Base-by-base conservation (phyloP, 1,284 basidiomycete species). In the Golubevia pallescens region DNA sequence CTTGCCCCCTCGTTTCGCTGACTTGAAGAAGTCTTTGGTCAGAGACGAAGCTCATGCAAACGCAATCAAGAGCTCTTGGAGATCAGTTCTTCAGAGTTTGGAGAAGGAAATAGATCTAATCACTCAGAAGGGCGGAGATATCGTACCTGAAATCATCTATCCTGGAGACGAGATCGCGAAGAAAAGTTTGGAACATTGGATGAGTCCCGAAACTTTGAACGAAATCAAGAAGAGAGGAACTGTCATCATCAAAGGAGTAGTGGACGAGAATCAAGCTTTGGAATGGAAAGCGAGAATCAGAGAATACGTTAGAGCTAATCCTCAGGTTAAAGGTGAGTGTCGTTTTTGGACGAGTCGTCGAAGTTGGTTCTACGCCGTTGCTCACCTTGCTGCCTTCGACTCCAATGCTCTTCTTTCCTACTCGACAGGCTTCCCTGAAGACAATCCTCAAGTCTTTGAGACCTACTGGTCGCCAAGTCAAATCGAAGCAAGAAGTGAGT, bases 401-500 rank as follows among this genome's bases (percentile, higher is more conserved):
- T 23, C 63, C 74, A 6, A 60, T 54, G 5, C 24, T 32, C 59
- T 64, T 62, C 1, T 23, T 13, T 61, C 6, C 57, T n/a, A n/a
- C n/a, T n/a, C n/a, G n/a, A 23, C 57, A 51, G 66, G 77, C 0
- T 79, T 76, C 60, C 75, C 77, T 0, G 69, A 53, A 1, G 69
- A 78, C 58, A 69, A 77, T 38, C 77, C 77, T 7, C 75, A 77
- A 57, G 77, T 77, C 42, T 78, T 68, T 57, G 77, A 79, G 57
- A 67, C 77, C 13, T 79, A 79, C 69, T 79, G 77, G 77, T 71
- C 70, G 0, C 67, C 60, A 1, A 58, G 69, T 1, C 77, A 79
- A 53, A 23, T 76, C 19, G 69, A 58, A 0, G 77, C 77, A 1
- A 67, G 77, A 16, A 58, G 62, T 63, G 57, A 61, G 61, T 53